phyloP scores from a whole-genome alignment of 2,329 filamentous ascomycete genomes.

The Ascomycota sp. region DNA sequence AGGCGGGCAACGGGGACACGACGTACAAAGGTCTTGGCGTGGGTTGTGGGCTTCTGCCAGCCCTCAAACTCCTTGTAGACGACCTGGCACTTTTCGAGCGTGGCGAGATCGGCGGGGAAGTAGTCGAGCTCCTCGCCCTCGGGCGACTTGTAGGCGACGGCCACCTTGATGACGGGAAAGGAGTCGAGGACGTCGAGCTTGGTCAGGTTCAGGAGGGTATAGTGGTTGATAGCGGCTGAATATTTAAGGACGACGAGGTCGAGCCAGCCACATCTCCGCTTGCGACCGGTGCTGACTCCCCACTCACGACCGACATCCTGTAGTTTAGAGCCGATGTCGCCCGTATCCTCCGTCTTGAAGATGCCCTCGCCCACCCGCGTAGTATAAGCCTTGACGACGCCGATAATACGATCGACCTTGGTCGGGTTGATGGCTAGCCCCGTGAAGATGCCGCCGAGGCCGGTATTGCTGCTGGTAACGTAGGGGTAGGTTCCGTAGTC shows the following conservation, averaged over 20 bases:
- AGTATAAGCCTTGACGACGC: conserved; percentile 34
- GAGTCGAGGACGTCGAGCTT: conserved; percentile 7
- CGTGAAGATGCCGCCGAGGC: conserved; percentile 8
- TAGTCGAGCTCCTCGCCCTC: conserved; percentile 6
- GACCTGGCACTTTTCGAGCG: conserved; percentile 2
- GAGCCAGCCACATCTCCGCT: conserved; percentile 5
- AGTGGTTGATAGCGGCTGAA: conserved; percentile 2
- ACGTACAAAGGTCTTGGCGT: conserved; percentile 2
- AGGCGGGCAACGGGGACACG: not conserved
- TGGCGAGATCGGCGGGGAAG: conserved; percentile 2
- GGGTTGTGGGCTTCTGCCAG: conserved; percentile 3
- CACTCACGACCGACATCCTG: conserved; percentile 18
- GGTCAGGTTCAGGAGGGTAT: conserved; percentile 2
- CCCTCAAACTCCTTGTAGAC: conserved; percentile 3
- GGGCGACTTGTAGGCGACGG: conserved; percentile 4
- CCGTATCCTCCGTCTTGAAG: conserved; percentile 4
- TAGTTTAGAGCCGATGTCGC: conserved; percentile 19
- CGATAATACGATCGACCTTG: conserved; percentile 36
- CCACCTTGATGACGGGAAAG: conserved; percentile 36
- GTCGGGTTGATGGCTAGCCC: conserved; percentile 21
- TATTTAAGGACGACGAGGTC: conserved; percentile 3
- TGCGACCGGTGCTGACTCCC: conserved; percentile 4
- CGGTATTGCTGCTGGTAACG: conserved; percentile 10
- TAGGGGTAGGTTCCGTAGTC: conserved; percentile 22
- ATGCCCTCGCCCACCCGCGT: conserved; percentile 4